A percentile compares a stretch with the other conserved stretches of the same genome.
Evolutionary conservation across 345 rosid genomes (phyloP).

Genomic region (Euphorbia pulcherrima): DNA sequence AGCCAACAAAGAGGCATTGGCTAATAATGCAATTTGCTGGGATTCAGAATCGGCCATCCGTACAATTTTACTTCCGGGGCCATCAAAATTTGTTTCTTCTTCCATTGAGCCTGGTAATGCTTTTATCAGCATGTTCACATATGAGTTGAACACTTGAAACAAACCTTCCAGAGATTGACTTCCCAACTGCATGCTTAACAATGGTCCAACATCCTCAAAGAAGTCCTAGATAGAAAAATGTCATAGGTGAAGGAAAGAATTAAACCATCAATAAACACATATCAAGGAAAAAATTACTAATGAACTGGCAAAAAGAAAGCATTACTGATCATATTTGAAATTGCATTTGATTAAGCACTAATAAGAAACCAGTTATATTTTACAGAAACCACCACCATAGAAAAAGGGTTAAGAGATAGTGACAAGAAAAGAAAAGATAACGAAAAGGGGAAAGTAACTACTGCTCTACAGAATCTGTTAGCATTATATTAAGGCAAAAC

Average conservation of each 20-base stretch:
- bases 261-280: neutral
- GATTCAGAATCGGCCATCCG: slow-evolving; percentile 92
- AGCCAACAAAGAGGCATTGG: slow-evolving; percentile 92
- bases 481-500: neutral
- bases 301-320: neutral
- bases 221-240: slow-evolving; percentile 57
- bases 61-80: slow-evolving; percentile 72
- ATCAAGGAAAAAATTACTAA: slow-evolving; percentile 13
- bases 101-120: slow-evolving; percentile 96
- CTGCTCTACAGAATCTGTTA: neutral
- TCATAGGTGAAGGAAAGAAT: slow-evolving; percentile 15
- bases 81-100: slow-evolving; percentile 83
- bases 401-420: neutral
- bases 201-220: slow-evolving; percentile 97
- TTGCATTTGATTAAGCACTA: neutral
- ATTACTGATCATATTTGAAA: neutral
- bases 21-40: slow-evolving; percentile 93
- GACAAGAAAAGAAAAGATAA: neutral
- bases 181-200: slow-evolving; percentile 96
- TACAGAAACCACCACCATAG: neutral
- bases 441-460: neutral
- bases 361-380: neutral
- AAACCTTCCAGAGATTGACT: slow-evolving; percentile 88
- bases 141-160: slow-evolving; percentile 90
- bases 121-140: slow-evolving; percentile 74